phyloP scores from a whole-genome alignment of 2,329 filamentous ascomycete genomes.

The Cladosporium sphaerospermum region DNA sequence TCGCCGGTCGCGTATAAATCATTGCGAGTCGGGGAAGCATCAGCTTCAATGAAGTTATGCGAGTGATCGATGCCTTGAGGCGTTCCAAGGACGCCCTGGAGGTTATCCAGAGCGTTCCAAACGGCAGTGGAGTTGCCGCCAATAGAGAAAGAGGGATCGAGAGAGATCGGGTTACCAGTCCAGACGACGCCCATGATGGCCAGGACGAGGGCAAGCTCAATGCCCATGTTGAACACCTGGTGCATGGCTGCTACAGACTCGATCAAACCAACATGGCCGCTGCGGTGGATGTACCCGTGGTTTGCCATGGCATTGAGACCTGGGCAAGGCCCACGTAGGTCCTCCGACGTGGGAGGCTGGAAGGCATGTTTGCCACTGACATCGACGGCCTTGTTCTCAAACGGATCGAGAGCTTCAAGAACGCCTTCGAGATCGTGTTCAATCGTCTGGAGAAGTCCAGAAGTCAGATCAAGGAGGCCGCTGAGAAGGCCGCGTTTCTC shows the following conservation, averaged over 20 bases:
- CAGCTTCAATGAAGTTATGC: slow-evolving; percentile 52
- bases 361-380: slow-evolving; percentile 14
- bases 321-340: slow-evolving; percentile 18
- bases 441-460: slow-evolving; percentile 3
- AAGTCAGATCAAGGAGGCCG: slow-evolving; percentile 1
- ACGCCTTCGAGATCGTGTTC: slow-evolving; percentile 9
- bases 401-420: neutral
- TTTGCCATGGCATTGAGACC: slow-evolving; percentile 25
- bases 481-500: slow-evolving; percentile 3
- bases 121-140: slow-evolving; percentile 20
- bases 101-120: slow-evolving; percentile 35
- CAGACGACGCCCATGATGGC: slow-evolving; percentile 28
- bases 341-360: slow-evolving; percentile 4
- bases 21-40: slow-evolving; percentile 47
- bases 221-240: slow-evolving; percentile 24
- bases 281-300: slow-evolving; percentile 24
- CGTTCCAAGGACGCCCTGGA: slow-evolving; percentile 20
- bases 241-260: slow-evolving; percentile 16
- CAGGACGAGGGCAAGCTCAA: slow-evolving; percentile 26
- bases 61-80: slow-evolving; percentile 39
- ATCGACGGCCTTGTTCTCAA: slow-evolving; percentile 10
- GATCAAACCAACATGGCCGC: slow-evolving; percentile 24
- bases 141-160: slow-evolving; percentile 31
- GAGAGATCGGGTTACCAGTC: slow-evolving; percentile 34
- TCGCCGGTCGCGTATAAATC: slow-evolving; percentile 47